Percentiles rank a stretch among this genome's conserved stretches.
These are phyloP conservation scores for Penicillium brasilianum DNA, from an alignment of 2,329 filamentous ascomycete species.

Conservation along the genomic window DNA sequence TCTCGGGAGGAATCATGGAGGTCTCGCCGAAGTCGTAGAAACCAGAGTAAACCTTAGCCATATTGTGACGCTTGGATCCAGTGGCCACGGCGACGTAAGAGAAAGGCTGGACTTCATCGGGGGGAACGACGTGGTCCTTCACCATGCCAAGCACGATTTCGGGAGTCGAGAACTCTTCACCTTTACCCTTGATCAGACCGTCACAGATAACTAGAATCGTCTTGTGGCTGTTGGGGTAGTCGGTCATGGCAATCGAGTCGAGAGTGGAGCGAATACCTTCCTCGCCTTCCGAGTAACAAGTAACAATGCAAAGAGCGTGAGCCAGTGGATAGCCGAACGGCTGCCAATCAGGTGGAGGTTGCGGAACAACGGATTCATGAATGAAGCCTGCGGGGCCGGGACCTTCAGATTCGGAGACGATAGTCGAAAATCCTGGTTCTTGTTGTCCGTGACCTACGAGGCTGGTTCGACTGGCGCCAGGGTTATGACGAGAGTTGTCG, in stretches of 20 bases:
- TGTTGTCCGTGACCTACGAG: constrained; percentile 62
- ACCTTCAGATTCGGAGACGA: constrained; percentile 67
- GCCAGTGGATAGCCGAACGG: constrained; percentile 95
- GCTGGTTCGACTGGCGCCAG: constrained; percentile 57
- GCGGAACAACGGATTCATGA: constrained; percentile 92
- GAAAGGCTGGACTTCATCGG: constrained; percentile 83
- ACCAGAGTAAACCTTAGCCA: constrained; percentile 97
- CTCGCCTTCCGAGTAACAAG: constrained; percentile 94
- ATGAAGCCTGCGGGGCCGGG: constrained; percentile 92
- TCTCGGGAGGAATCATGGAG: constrained; percentile 78
- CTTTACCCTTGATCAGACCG: constrained; percentile 94
- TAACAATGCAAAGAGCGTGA: constrained; percentile 92
- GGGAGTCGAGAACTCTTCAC: constrained; percentile 83
- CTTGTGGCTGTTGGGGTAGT: constrained; percentile 99
- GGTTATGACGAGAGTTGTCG: constrained; percentile 48
- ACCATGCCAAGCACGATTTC: constrained; percentile 93
- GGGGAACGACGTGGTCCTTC: constrained; percentile 81
- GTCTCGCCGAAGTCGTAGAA: constrained; percentile 95
- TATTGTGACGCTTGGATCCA: constrained; percentile 97
- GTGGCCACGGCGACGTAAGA: constrained; percentile 97
- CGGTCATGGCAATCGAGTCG: constrained; percentile 94
- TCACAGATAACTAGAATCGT: constrained; percentile 95
- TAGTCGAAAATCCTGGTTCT: constrained; percentile 59
- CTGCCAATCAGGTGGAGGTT: constrained; percentile 95
- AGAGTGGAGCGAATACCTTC: constrained; percentile 91